phyloP scores from a whole-genome alignment of 345 rosid species.

The Rhodomyrtus tomentosa region DNA sequence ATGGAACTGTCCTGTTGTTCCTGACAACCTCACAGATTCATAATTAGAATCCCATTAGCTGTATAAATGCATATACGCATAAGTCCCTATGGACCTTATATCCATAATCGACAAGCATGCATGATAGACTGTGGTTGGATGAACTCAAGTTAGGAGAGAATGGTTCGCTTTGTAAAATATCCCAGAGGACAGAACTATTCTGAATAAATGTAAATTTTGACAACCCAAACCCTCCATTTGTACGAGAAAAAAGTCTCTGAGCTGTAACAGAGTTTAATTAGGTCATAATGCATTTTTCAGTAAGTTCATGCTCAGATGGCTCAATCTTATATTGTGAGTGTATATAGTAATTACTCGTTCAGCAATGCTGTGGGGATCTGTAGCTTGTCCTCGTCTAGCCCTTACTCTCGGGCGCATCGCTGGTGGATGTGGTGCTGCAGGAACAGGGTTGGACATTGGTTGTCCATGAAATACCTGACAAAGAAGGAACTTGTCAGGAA shows the following conservation, averaged over 20 bases:
- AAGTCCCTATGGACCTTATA: neutral
- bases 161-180: neutral
- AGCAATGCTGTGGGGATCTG: slow-evolving; percentile 99
- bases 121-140: neutral
- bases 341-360: slow-evolving; percentile 53
- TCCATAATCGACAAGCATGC: neutral
- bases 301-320: neutral
- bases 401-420: slow-evolving; percentile 92
- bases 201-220: neutral
- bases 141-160: neutral
- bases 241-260: neutral
- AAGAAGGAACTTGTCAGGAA: neutral
- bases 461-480: slow-evolving; percentile 87
- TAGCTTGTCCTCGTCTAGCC: slow-evolving; percentile 99
- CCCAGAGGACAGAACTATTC: neutral
- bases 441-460: slow-evolving; percentile 55
- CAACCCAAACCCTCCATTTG: neutral
- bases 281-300: neutral
- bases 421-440: slow-evolving; percentile 84
- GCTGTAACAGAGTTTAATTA: neutral
- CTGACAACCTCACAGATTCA: neutral
- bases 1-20: neutral
- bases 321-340: neutral
- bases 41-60: neutral
- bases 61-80: neutral